These are phyloP conservation scores for Rickenella mellea DNA, from an alignment of 768 basidiomycete species.

Conservation along the genomic window DNA sequence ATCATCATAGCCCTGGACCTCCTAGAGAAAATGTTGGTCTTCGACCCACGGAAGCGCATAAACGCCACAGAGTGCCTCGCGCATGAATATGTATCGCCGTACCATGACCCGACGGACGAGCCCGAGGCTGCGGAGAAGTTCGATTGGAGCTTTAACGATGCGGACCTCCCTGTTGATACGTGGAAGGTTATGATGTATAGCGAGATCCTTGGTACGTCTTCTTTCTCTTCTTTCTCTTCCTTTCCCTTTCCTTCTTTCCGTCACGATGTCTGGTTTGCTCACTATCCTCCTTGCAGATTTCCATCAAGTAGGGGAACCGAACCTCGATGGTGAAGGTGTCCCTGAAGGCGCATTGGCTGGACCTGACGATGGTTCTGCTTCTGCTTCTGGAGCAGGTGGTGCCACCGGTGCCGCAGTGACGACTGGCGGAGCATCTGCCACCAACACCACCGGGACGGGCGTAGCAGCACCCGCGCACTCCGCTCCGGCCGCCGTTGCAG, in stretches of 20 bases:
- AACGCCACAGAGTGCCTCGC: slow-evolving; percentile 82
- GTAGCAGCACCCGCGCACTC: too few relatives aligned
- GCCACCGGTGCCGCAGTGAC: too few relatives aligned
- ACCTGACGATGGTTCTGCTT: slow-evolving; percentile 29
- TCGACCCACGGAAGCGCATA: slow-evolving; percentile 96
- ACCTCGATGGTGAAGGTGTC: slow-evolving; percentile 20
- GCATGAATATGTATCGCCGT: slow-evolving; percentile 93
- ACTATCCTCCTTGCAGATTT: slow-evolving; percentile 42
- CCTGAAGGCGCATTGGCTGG: slow-evolving; percentile 65
- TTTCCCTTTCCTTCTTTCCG: neutral
- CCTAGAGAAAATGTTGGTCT: slow-evolving; percentile 97
- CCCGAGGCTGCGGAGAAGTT: slow-evolving; percentile 90
- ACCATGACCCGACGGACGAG: slow-evolving; percentile 98
- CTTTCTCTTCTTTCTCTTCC: neutral
- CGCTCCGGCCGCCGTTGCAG: too few relatives aligned
- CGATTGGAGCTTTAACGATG: slow-evolving; percentile 99
- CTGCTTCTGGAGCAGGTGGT: slow-evolving; percentile 1
- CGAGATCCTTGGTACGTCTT: slow-evolving; percentile 79
- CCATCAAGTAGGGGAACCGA: slow-evolving; percentile 63
- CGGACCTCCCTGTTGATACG: slow-evolving; percentile 94
- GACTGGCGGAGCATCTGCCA: too few relatives aligned
- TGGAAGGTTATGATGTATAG: slow-evolving; percentile 99
- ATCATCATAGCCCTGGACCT: slow-evolving; percentile 70
- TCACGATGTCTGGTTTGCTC: neutral
- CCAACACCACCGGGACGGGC: too few relatives aligned